These are phyloP conservation scores for Termitomyces sp. DNA, from an alignment of 768 basidiomycete species.

Conservation along the genomic window DNA sequence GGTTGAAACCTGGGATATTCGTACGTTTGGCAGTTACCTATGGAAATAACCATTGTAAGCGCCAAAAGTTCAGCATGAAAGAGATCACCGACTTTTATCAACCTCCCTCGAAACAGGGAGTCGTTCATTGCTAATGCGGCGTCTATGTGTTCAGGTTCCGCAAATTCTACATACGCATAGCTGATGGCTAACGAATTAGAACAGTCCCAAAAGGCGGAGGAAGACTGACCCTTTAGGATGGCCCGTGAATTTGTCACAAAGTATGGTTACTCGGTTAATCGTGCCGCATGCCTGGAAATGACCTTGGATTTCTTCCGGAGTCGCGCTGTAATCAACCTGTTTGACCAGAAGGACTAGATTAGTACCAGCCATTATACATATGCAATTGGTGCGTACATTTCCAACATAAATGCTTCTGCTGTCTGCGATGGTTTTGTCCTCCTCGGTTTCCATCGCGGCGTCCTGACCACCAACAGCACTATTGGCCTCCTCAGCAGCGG, in stretches of 20 bases:
- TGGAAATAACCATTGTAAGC: background rate
- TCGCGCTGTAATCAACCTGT: slow-evolving; percentile 95
- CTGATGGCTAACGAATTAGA: slow-evolving; percentile 31
- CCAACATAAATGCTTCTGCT: slow-evolving; percentile 90
- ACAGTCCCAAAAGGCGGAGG: background rate
- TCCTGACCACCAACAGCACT: slow-evolving; percentile 41
- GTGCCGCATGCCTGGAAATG: slow-evolving; percentile 98
- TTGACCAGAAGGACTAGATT: background rate
- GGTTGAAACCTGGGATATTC: slow-evolving; percentile 88
- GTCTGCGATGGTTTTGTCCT: slow-evolving; percentile 80
- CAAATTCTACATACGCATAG: slow-evolving; percentile 98
- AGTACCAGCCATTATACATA: slow-evolving; percentile 6
- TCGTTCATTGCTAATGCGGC: slow-evolving; percentile 93
- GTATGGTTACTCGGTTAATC: slow-evolving; percentile 97
- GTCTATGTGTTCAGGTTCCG: slow-evolving; percentile 87
- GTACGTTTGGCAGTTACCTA: slow-evolving; percentile 96
- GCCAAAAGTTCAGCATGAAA: background rate
- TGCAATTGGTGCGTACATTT: slow-evolving; percentile 58
- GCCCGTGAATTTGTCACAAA: slow-evolving; percentile 99
- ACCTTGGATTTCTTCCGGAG: slow-evolving; percentile 95
- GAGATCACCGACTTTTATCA: slow-evolving; percentile 66
- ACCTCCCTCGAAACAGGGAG: slow-evolving; percentile 87
- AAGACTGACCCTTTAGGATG: slow-evolving; percentile 88
- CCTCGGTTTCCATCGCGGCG: slow-evolving; percentile 67
- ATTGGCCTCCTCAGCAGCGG: slow-evolving; percentile 59